Percentiles rank a stretch among this genome's conserved stretches.
phyloP scores from a whole-genome alignment of 2,329 filamentous ascomycete genomes.

The Aureobasidium zeae region DNA sequence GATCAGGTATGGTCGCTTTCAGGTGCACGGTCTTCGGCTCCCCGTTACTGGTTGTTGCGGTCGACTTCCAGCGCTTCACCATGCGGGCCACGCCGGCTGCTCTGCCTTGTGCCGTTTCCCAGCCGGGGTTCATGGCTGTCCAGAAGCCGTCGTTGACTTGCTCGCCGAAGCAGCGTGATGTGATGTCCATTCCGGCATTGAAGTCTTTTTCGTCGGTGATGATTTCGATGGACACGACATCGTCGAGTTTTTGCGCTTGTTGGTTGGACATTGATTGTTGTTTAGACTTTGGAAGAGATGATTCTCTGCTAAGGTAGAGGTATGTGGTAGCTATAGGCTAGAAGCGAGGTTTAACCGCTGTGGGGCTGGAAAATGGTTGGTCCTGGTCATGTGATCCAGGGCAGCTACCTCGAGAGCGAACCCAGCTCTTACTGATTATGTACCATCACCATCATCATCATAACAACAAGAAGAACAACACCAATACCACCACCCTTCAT shows the following conservation, averaged over 20 bases:
- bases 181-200: slow-evolving; percentile 19
- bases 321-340: no score
- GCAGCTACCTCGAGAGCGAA: no score
- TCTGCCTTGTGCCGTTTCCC: slow-evolving; percentile 43
- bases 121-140: slow-evolving; percentile 44
- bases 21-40: slow-evolving; percentile 44
- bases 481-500: no score
- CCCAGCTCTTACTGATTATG: no score
- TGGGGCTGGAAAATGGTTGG: no score
- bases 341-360: no score
- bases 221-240: neutral
- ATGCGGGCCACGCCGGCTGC: slow-evolving; percentile 31
- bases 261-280: neutral
- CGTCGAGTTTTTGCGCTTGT: neutral
- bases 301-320: no score
- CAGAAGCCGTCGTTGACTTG: slow-evolving; percentile 46
- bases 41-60: slow-evolving; percentile 36
- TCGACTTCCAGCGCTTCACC: slow-evolving; percentile 34
- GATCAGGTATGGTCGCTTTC: slow-evolving; percentile 42
- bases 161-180: slow-evolving; percentile 39
- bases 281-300: no score
- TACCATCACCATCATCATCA: no score
- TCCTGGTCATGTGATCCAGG: no score
- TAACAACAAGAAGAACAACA: no score
- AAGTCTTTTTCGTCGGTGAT: slow-evolving; percentile 11